Evolutionary conservation across 176 grass and related monocot genomes (phyloP), one percentile per base, ranked within the genome.

Genomic region (Coix lacrymajobi): DNA sequence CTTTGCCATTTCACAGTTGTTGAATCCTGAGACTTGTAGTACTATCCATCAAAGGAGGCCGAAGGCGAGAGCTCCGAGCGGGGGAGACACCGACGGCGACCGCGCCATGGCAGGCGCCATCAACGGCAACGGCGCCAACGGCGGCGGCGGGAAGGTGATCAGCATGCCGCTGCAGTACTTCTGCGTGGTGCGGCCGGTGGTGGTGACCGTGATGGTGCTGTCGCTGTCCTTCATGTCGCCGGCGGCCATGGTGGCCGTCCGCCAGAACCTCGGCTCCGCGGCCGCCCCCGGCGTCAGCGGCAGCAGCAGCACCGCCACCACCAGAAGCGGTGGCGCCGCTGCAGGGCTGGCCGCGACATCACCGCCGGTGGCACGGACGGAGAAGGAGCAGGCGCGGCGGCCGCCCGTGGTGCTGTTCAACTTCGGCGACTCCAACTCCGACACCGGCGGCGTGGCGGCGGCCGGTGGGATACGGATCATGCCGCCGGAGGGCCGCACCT

Each of bases 371-470:
- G 36, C 70, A 7, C 2, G 7, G 52, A 17, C 46, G 11, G n/a
- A 43, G 76, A 0, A 19, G 33, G 69, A 48, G 79, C 5, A 11
- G 66, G 24, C 10, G 38, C 11, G 14, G 49, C 62, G 19, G 71
- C 40, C 64, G 66, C 66, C 66, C 36, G 89, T 88, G 20, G 89
- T 91, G 70, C 63, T 97, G 54, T 97, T 97, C 90, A 97, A 94
- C 79, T 97, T 97, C 62, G 95, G 95, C 41, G 95, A 97, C 84
- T 97, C 95, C 13, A 97, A 97, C 77, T 97, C 95, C 1, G 95
- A 97, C 81, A 97, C 95, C 2, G 95, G 95, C 1, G 90, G 88
- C 45, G 88, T 94, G 81, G 81, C 92, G 62, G 92, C 92, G 10
- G 92, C 74, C 7, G 41, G 89, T 31, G 92, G 95, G 32, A 88